Evolutionary conservation across 148 eudicot species (phyloP).

Genomic region (Vaccinium myrtillus): DNA sequence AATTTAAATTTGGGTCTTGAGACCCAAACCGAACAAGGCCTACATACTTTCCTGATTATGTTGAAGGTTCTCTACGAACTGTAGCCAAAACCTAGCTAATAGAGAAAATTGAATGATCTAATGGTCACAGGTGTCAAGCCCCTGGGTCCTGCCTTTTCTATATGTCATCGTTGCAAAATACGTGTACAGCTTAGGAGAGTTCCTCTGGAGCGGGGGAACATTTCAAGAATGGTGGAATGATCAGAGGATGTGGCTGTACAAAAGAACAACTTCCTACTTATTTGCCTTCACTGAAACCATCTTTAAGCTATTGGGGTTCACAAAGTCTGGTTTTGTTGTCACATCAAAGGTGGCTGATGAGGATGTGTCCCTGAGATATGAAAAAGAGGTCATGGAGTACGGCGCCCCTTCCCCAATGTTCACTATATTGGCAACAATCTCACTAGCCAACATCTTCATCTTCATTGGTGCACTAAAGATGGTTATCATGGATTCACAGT

Average conservation of each 20-base stretch:
- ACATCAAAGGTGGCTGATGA: slow-evolving; percentile 9
- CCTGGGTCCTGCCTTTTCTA: slow-evolving; percentile 48
- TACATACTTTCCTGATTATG: not conserved
- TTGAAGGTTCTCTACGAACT: not conserved
- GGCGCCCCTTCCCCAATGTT: slow-evolving; percentile 52
- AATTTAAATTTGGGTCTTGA: no score
- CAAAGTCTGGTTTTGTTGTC: slow-evolving; percentile 23
- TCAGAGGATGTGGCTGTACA: slow-evolving; percentile 67
- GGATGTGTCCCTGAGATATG: slow-evolving; percentile 31
- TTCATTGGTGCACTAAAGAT: slow-evolving; percentile 15
- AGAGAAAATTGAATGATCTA: not conserved
- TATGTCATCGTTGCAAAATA: slow-evolving; percentile 30
- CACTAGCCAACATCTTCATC: slow-evolving; percentile 39
- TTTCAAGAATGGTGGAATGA: slow-evolving; percentile 60
- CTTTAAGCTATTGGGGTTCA: slow-evolving; percentile 34
- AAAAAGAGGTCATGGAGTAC: slow-evolving; percentile 54
- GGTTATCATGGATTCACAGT: not conserved
- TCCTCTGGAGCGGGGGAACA: slow-evolving; percentile 37
- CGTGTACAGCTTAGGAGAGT: slow-evolving; percentile 41
- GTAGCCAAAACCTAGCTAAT: not conserved
- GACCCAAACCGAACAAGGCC: no score
- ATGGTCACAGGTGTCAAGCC: slow-evolving; percentile 41
- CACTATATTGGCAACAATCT: slow-evolving; percentile 37
- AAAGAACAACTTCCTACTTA: slow-evolving; percentile 45
- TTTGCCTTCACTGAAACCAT: slow-evolving; percentile 11